Percentiles rank a stretch among this genome's conserved stretches.
Conservation (phyloP, 345 rosid genomes). For the Reutealis trisperma region DNA sequence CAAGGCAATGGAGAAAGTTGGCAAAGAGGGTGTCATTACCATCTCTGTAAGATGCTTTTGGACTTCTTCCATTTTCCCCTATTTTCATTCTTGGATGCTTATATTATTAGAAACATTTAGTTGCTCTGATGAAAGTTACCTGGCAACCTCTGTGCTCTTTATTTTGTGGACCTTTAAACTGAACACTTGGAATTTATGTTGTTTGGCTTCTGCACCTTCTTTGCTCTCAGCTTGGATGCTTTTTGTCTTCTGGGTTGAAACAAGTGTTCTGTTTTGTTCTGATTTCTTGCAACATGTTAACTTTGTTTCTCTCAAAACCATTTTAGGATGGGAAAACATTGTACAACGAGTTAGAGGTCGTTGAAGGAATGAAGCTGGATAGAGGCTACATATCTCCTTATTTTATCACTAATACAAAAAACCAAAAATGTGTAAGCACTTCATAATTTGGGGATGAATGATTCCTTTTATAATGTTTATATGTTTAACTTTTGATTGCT, state of each 20-base stretch:
- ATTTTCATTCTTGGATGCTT: neutral
- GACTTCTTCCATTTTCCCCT: neutral
- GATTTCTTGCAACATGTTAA: slow-evolving; percentile 10
- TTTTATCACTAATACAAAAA: slow-evolving; percentile 84
- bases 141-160: neutral
- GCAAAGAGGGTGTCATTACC: slow-evolving; percentile 96
- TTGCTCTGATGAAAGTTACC: neutral
- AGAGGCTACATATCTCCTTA: slow-evolving; percentile 96
- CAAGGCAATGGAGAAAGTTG: slow-evolving; percentile 95
- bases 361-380: slow-evolving; percentile 98
- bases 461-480: neutral
- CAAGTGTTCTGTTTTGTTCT: neutral
- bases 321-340: slow-evolving; percentile 89
- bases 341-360: slow-evolving; percentile 84
- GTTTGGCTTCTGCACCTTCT: neutral
- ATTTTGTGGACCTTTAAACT: neutral
- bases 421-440: slow-evolving; percentile 84
- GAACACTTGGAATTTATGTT: neutral
- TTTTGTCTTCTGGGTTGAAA: neutral
- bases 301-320: neutral
- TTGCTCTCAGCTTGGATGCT: neutral
- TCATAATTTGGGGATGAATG: neutral
- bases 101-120: neutral
- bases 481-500: neutral
- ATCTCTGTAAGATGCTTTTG: slow-evolving; percentile 60